phyloP scores from a whole-genome alignment of 768 basidiomycete species.

The Phlebiopsis flavidoalba region DNA sequence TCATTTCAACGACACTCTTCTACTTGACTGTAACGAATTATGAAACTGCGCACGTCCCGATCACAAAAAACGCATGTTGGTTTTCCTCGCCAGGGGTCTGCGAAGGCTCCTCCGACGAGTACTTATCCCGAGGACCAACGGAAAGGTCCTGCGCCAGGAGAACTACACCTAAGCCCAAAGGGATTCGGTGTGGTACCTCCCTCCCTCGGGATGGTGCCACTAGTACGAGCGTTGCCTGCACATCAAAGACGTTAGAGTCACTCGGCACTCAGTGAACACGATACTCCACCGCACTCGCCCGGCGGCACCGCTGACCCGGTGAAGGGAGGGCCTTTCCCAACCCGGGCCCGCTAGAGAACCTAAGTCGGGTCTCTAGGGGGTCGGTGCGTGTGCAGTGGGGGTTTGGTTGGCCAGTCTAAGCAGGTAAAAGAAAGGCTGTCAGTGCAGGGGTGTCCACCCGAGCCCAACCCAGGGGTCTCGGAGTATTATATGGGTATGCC shows the following conservation, averaged over 20 bases:
- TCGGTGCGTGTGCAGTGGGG: no score
- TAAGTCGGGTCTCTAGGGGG: no score
- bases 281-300: background rate
- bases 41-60: no score
- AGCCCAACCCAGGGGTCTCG: background rate
- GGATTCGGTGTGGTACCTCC: background rate
- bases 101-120: background rate
- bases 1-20: no score
- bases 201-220: conserved; percentile 2
- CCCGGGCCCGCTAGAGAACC: background rate
- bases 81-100: background rate
- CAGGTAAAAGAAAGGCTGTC: background rate
- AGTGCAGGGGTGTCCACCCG: background rate
- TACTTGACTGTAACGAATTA: no score
- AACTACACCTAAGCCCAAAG: background rate
- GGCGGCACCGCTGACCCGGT: background rate
- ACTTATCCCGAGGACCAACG: conserved; percentile 9
- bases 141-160: conserved; percentile 8
- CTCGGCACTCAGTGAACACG: background rate
- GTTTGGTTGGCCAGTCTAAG: no score
- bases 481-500: no score
- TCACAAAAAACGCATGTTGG: conserved; percentile 1
- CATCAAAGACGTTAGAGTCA: background rate
- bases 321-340: background rate
- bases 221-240: background rate